Evolutionary conservation across 305 asterid species (phyloP).

Genomic region (Salvia sclarea): DNA sequence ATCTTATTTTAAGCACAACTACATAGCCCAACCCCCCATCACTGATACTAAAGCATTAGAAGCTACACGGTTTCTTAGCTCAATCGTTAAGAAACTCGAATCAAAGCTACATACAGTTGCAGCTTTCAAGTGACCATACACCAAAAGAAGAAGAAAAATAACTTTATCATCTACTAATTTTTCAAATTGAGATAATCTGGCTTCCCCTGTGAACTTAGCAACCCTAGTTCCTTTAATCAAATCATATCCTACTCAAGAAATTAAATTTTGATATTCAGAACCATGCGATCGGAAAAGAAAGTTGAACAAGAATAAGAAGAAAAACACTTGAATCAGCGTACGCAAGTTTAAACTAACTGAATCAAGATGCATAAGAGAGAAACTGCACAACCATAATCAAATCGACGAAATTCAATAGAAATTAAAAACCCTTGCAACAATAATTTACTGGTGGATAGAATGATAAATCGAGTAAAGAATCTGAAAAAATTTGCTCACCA

Average conservation of each 20-base stretch:
- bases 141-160: neutral
- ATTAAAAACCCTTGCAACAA: neutral
- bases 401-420: neutral
- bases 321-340: conserved; percentile 15
- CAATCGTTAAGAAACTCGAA: neutral
- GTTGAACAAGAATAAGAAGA: neutral
- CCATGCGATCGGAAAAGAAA: neutral
- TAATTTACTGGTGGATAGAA: neutral
- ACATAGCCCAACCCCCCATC: conserved; percentile 6
- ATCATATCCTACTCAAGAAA: conserved; percentile 15
- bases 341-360: neutral
- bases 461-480: neutral
- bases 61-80: neutral
- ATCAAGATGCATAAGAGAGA: neutral
- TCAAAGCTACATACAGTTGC: neutral
- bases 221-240: conserved; percentile 19
- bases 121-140: neutral
- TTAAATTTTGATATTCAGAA: neutral
- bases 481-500: conserved; percentile 26
- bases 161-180: neutral
- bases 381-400: conserved; percentile 12
- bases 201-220: neutral
- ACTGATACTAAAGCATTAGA: neutral
- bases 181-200: neutral
- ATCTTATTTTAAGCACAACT: neutral